Evolutionary conservation across 495 filamentous ascomycete species (phyloP).

Genomic region (Penicillium pulvis): DNA sequence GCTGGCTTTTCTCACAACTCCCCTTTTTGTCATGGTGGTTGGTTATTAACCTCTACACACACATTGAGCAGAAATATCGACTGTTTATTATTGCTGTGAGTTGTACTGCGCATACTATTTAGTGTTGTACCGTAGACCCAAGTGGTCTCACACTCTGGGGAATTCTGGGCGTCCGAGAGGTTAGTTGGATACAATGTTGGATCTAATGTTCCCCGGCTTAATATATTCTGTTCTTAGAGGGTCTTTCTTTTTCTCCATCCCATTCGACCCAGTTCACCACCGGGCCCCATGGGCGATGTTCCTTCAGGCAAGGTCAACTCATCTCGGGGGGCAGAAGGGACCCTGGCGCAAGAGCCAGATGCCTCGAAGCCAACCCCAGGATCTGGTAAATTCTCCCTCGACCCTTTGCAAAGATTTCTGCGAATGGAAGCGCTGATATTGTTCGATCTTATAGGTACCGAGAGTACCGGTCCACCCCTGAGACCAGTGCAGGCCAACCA

Average conservation of each 20-base stretch:
- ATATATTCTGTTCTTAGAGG: not conserved
- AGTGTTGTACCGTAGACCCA: constrained; percentile 6
- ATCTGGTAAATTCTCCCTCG: constrained; percentile 30
- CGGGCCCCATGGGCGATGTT: constrained; percentile 40
- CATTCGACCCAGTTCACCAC: constrained; percentile 5
- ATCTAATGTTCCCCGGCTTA: not conserved
- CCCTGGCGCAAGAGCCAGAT: constrained; percentile 19
- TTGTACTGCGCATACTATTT: not conserved
- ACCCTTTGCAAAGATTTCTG: not conserved
- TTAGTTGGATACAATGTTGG: not conserved
- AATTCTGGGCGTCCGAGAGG: not conserved
- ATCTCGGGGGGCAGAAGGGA: constrained; percentile 23
- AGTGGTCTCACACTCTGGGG: constrained; percentile 3
- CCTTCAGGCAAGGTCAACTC: constrained; percentile 29
- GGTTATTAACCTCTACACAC: not conserved
- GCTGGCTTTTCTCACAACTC: not conserved
- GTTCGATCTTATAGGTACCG: constrained; percentile 19
- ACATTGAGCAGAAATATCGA: not conserved
- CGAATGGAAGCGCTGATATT: constrained; percentile 15
- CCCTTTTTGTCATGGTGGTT: not conserved
- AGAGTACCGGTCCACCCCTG: constrained; percentile 16
- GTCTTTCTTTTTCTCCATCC: not conserved
- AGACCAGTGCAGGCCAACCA: constrained; percentile 27
- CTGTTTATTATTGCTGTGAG: not conserved
- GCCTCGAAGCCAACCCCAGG: constrained; percentile 12